Evolutionary conservation across 2,329 filamentous ascomycete species (phyloP), one percentile per base, ranked within the genome.

Genomic region (Botrytis aclada): DNA sequence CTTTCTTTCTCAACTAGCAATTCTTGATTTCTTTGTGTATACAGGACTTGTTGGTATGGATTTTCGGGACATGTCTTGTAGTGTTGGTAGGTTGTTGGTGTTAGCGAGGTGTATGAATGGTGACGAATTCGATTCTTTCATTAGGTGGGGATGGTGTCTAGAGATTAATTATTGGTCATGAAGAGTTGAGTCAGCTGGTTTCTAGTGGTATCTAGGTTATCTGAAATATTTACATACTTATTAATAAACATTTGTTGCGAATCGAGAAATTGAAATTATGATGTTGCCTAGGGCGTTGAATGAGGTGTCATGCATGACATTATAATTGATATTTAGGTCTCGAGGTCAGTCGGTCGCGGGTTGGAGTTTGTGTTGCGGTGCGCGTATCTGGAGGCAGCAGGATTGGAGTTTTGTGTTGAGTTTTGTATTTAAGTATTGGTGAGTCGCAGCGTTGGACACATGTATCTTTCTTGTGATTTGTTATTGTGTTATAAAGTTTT

Each of bases 1-100:
- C 20, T 47, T 43, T 43, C 43, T 20, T 45, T 22, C 7, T 22
- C 22, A 1, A 22, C 4, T 47, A n/a, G 5, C 0, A 2, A 14
- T 12, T 6, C 47, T n/a, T 5, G 12, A 7, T n/a, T 54, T 0
- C 16, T 12, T 54, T 1, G 9, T 54, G 2, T 0, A 9, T 3
- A 1, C 1, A 7, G 12, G 12, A 54, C 22, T n/a, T 1, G 3
- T 16, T 14, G 25, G 12, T 54, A n/a, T n/a, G 12, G 25, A n/a
- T 16, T 3, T 12, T n/a, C 1, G 12, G 25, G 47, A n/a, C 4
- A 51, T 7, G n/a, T 25, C n/a, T n/a, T n/a, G n/a, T n/a, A n/a
- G 8, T 0, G 14, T 14, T 16, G 25, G n/a, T n/a, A 14, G 12
- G 5, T 54, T 54, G 3, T 25, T n/a, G 3, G 14, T 2, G 2